Evolutionary conservation across 352 stramenopile species (phyloP), one percentile per base, ranked within the genome.

Genomic region (Lagenidium sp.): DNA sequence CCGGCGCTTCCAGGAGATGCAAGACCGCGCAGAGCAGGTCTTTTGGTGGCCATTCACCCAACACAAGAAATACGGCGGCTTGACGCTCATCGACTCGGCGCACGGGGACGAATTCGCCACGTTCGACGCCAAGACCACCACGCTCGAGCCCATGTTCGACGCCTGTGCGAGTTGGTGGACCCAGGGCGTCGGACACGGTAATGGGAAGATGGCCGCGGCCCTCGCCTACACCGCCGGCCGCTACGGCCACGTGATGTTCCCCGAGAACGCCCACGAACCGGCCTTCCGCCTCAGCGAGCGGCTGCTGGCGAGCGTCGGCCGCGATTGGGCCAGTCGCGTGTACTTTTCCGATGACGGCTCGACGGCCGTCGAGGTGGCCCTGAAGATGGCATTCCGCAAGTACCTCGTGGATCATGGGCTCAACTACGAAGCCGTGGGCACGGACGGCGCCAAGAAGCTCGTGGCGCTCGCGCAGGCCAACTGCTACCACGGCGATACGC

Each of bases 31-130:
- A 2, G 65, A 89, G 37, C 21, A 89, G 10, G 71, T 90, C 8
- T 90, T 96, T 42, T 97, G 89, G 89, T 97, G 86, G 82, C 89
- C 89, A 7, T 96, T 96, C 63, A 97, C 87, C 13, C 85, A 97
- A 57, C 85, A 97, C 68, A 84, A 87, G 60, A 82, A 78, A 42
- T 74, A 76, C 57, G 77, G 74, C 16, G 44, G 81, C 5, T 55
- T 96, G 18, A 85, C 77, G 3, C 55, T 95, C 22, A 87, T 97
- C 37, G 86, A 97, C 50, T 95, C 83, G 13, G 88, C 88, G 3
- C 78, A 93, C 47, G 85, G 86, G 20, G 82, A 97, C 44, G 70
- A 94, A 47, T 96, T 91, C 44, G 74, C 58, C 36, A 62, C 66
- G 11, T 78, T 73, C 26, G 71, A 71, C 13, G 47, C 50, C 4